Evolutionary conservation across 306 rosid genomes (phyloP).

Genomic region (Fragaria vesca): DNA sequence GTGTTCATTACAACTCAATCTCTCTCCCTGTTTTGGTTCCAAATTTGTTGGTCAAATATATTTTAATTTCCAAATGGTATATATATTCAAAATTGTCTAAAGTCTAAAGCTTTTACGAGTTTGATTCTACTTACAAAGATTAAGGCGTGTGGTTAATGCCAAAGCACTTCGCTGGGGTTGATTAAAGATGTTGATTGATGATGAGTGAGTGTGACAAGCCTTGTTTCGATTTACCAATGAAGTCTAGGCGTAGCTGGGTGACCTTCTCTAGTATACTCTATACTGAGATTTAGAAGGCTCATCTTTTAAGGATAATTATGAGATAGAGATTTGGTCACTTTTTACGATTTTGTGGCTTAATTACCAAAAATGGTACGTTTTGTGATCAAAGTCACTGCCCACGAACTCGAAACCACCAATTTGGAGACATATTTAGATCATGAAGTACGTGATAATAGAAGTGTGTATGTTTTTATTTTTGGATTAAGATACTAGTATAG

Average conservation of each 20-base stretch:
- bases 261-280: background rate
- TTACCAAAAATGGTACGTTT: no score
- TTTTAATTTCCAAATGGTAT: conserved; percentile 10
- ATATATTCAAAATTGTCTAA: conserved; percentile 21
- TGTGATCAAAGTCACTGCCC: no score
- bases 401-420: no score
- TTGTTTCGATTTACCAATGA: conserved; percentile 13
- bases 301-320: no score
- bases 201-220: background rate
- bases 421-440: no score
- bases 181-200: background rate
- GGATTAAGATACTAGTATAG: no score
- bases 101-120: background rate
- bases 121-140: background rate
- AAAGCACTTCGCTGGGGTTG: background rate
- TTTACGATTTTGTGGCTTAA: no score
- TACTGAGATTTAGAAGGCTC: background rate
- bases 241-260: background rate
- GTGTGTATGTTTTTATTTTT: no score
- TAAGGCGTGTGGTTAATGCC: background rate
- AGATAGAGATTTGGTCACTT: no score
- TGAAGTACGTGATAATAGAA: no score
- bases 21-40: background rate
- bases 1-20: no score
- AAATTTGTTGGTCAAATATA: conserved; percentile 8